phyloP scores from a whole-genome alignment of 768 basidiomycete species.

The Hygrocybe punicea region DNA sequence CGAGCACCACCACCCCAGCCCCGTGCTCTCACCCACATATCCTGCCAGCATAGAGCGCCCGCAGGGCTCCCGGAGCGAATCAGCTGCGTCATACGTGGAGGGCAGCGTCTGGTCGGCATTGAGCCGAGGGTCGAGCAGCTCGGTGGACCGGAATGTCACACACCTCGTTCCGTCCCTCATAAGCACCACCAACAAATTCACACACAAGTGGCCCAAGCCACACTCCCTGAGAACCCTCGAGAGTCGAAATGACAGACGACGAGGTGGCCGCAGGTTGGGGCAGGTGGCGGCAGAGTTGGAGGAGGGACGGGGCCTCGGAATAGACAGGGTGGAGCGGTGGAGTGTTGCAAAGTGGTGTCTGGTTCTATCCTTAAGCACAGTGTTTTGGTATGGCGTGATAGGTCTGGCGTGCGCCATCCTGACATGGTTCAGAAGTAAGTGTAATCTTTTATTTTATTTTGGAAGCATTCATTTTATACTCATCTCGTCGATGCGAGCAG shows the following conservation, averaged over 20 bases:
- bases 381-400: constrained; percentile 52
- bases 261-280: neutral
- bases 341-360: constrained; percentile 61
- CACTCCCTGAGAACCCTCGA: constrained; percentile 19
- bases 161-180: constrained; percentile 28
- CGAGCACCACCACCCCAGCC: constrained; percentile 1
- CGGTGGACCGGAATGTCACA: constrained; percentile 27
- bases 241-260: neutral
- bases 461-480: no score
- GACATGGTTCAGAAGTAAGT: constrained; percentile 58
- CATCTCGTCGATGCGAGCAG: constrained; percentile 35
- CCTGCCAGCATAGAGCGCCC: constrained; percentile 8
- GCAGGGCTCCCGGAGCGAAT: constrained; percentile 15
- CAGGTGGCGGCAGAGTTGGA: constrained; percentile 22
- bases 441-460: neutral
- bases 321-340: constrained; percentile 48
- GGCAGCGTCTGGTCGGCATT: constrained; percentile 9
- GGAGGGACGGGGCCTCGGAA: constrained; percentile 38
- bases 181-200: constrained; percentile 43
- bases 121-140: constrained; percentile 9
- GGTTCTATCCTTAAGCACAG: constrained; percentile 49
- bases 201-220: constrained; percentile 51
- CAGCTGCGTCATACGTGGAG: constrained; percentile 2
- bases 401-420: constrained; percentile 50
- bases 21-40: neutral